Evolutionary conservation across 805 yeast genomes (phyloP), one percentile per base, ranked within the genome.

Genomic region (Yarrowia osloensis): DNA sequence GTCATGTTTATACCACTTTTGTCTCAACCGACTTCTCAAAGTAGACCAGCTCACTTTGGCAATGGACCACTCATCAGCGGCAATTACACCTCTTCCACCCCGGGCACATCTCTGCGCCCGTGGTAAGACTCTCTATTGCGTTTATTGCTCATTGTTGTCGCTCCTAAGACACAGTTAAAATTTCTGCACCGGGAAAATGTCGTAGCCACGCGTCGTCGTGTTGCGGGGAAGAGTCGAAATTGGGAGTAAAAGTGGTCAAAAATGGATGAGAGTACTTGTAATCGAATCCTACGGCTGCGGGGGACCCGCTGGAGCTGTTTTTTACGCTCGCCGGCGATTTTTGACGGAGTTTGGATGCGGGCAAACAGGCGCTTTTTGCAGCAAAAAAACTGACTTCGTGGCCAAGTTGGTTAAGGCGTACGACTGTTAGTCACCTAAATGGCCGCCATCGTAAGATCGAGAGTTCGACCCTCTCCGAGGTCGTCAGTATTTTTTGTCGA

Each of bases 401-500:
- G 65, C 65, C 65, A 59, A 59, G 65, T 59, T 59, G 65, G 65
- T 59, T 59, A 59, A 59, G 65, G 65, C 65, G 65, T 59, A 59
- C 65, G 65, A 59, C 65, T 59, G 65, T 59, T 59, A 59, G 50
- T 46, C 50, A 35, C 26, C 44, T 39, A 26, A 54, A 28, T 54
- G 62, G 62, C 62, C 62, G 62, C 62, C 62, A 59, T 59, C 65
- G 65, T 59, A 59, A 59, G 65, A 59, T 59, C 65, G 65, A 59
- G 65, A 59, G 65, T 59, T 59, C 65, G 65, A 59, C 65, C 65
- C 65, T 59, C 65, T 59, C 65, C 65, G 65, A 59, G 65, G 65
- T 59, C 65, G 65, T 42, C 52, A 40, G 19, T 13, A 15, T 19
- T 42, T 42, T 42, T 42, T 42, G n/a, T n/a, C n/a, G n/a, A 35